Conservation (phyloP, 345 rosid genomes). For the Lepidium africanum region DNA sequence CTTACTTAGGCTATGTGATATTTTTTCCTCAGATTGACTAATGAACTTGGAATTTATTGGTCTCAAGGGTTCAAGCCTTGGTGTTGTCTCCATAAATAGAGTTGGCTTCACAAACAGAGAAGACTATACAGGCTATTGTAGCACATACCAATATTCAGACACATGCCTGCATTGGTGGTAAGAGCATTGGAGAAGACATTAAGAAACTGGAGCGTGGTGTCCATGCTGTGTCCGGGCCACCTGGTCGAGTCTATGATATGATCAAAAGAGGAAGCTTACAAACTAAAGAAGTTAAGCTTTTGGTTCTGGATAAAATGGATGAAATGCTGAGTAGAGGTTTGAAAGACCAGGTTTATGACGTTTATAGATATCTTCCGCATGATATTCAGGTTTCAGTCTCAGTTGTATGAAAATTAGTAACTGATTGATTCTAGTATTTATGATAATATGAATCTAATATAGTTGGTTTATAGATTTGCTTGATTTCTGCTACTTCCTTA, state of each 20-base stretch:
- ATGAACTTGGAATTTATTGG: not conserved
- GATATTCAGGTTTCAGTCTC: slow-evolving; percentile 64
- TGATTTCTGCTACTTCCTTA: slow-evolving; percentile 98
- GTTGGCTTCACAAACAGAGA: slow-evolving; percentile 89
- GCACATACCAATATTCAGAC: slow-evolving; percentile 65
- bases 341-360: slow-evolving; percentile 94
- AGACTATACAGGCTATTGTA: slow-evolving; percentile 70
- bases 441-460: not conserved
- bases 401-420: not conserved
- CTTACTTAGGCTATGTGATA: not conserved
- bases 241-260: slow-evolving; percentile 96
- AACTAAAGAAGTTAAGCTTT: slow-evolving; percentile 52
- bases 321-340: slow-evolving; percentile 98
- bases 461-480: slow-evolving; percentile 45
- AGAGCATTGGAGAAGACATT: slow-evolving; percentile 92
- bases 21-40: not conserved
- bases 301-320: slow-evolving; percentile 76
- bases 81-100: slow-evolving; percentile 94
- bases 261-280: slow-evolving; percentile 90
- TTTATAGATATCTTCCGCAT: slow-evolving; percentile 84
- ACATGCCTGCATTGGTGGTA: slow-evolving; percentile 91
- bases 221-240: slow-evolving; percentile 86
- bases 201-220: slow-evolving; percentile 52
- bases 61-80: slow-evolving; percentile 72
- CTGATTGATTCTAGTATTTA: not conserved